A percentile compares a stretch with the other conserved stretches of the same genome.
phyloP scores from a whole-genome alignment of 2,329 filamentous ascomycete genomes.

The Dactylellina sp. region DNA sequence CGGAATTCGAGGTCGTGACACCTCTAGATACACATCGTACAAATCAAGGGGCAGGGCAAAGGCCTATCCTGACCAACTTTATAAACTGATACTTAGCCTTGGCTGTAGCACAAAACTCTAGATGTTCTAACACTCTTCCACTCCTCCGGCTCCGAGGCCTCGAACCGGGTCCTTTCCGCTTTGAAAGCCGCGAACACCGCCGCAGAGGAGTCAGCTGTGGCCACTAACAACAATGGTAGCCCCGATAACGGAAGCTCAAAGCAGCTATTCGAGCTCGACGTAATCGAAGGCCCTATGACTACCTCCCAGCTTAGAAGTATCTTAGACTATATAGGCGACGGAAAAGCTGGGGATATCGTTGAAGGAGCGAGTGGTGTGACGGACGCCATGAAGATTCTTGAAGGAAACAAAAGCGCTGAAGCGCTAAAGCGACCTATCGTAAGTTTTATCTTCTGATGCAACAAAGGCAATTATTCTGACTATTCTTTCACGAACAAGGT shows the following conservation, averaged over 20 bases:
- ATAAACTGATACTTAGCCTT: not conserved
- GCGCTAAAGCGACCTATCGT: constrained; percentile 72
- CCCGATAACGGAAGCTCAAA: constrained; percentile 65
- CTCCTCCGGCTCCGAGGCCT: constrained; percentile 79
- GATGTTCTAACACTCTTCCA: constrained; percentile 98
- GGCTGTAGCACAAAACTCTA: constrained; percentile 77
- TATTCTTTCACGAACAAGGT: constrained; percentile 58
- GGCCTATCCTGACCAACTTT: too few relatives aligned
- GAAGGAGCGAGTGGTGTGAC: constrained; percentile 77
- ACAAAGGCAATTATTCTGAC: not conserved
- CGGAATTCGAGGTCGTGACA: not conserved
- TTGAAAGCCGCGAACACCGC: constrained; percentile 84
- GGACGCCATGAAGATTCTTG: constrained; percentile 84
- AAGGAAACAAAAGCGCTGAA: constrained; percentile 67
- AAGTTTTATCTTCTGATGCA: constrained; percentile 71
- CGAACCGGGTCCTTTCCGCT: constrained; percentile 77
- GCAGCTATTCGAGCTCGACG: constrained; percentile 81
- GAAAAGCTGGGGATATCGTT: constrained; percentile 74
- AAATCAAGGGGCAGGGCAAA: constrained; percentile 8
- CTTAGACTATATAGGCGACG: constrained; percentile 79
- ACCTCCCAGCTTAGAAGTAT: constrained; percentile 84
- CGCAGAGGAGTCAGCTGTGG: constrained; percentile 73
- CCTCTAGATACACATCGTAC: not conserved
- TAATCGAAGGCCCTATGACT: constrained; percentile 79
- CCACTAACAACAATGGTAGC: constrained; percentile 62